Percentiles rank a stretch among this genome's conserved stretches.
Evolutionary conservation across 805 yeast genomes (phyloP).

Genomic region (Sugiyamaella smithiae): DNA sequence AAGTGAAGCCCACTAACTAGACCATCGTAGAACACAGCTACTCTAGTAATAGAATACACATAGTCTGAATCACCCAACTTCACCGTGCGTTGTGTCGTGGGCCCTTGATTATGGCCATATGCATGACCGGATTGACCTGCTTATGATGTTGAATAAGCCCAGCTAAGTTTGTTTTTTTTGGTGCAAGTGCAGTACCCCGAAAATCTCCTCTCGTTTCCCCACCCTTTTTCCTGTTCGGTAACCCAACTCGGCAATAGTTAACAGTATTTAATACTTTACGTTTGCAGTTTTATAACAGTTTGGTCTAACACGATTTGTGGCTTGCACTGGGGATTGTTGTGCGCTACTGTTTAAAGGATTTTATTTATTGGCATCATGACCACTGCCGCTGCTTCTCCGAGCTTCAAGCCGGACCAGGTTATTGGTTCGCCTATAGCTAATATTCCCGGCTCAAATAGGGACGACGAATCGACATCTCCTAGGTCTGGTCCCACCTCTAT

Average conservation of each 20-base stretch:
- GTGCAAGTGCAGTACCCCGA: neutral
- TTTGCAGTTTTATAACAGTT: neutral
- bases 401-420: neutral
- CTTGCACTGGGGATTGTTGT: too few relatives aligned
- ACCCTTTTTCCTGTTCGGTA: neutral
- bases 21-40: too few relatives aligned
- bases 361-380: slow-evolving; percentile 1
- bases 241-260: neutral
- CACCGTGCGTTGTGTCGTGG: too few relatives aligned
- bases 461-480: slow-evolving; percentile 6
- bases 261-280: neutral
- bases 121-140: too few relatives aligned
- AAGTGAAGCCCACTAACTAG: too few relatives aligned
- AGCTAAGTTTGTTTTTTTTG: too few relatives aligned
- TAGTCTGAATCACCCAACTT: too few relatives aligned
- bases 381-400: slow-evolving; percentile 1
- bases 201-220: neutral
- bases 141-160: too few relatives aligned
- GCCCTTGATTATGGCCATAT: too few relatives aligned
- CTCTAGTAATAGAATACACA: too few relatives aligned
- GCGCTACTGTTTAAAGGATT: too few relatives aligned
- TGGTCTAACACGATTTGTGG: too few relatives aligned
- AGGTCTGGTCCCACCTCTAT: slow-evolving; percentile 4
- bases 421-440: neutral
- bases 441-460: neutral